phyloP scores from a whole-genome alignment of 2,329 filamentous ascomycete genomes.

The Trichoderma harzianum region DNA sequence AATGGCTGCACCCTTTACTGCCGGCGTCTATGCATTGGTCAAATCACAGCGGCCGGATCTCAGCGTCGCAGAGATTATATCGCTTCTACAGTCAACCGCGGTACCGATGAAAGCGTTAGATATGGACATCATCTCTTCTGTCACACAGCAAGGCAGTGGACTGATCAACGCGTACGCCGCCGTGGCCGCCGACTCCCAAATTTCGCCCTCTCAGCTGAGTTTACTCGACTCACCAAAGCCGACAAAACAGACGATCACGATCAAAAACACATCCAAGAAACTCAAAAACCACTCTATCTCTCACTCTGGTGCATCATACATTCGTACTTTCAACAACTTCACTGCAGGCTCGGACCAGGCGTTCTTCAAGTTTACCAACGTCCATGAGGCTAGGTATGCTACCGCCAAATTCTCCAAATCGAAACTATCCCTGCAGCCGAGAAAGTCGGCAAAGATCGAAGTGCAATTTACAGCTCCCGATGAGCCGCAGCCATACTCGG shows the following conservation, averaged over 20 bases:
- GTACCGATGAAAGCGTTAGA: conserved; percentile 36
- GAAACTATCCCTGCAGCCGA: neutral
- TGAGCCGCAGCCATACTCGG: neutral
- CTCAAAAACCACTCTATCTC: neutral
- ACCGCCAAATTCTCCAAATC: neutral
- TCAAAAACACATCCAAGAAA: neutral
- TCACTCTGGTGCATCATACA: neutral
- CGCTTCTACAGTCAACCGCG: conserved; percentile 47
- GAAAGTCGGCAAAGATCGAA: neutral
- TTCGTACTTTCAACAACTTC: neutral
- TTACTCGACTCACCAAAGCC: neutral
- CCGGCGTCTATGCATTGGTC: conserved; percentile 53
- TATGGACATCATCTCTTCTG: neutral
- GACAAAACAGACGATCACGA: neutral
- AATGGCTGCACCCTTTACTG: conserved; percentile 57
- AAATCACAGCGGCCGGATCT: conserved; percentile 45
- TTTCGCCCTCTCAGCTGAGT: neutral
- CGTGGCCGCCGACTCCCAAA: neutral
- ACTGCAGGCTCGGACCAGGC: neutral
- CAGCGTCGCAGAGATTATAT: conserved; percentile 47
- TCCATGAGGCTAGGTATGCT: neutral
- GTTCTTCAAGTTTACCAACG: neutral
- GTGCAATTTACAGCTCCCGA: neutral
- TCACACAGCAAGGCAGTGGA: neutral
- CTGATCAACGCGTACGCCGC: neutral